Conservation (phyloP, 2,329 filamentous ascomycete genomes). For the Phaeosphaeria sp. region DNA sequence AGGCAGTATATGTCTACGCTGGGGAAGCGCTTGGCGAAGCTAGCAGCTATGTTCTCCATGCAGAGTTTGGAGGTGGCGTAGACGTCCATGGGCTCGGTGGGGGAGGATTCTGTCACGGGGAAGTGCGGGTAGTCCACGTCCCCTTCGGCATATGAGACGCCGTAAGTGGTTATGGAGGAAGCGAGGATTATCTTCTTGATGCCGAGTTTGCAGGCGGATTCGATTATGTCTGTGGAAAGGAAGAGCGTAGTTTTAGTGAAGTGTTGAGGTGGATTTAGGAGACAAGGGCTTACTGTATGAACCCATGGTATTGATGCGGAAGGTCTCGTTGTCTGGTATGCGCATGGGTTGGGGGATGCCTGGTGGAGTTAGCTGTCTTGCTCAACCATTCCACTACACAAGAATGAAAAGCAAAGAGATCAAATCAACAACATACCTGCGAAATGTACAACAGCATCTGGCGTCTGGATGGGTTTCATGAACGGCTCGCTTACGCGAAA, state of each 20-base stretch:
- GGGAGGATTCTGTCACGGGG: constrained; percentile 64
- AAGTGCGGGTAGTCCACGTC: constrained; percentile 63
- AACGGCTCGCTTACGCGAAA: constrained; percentile 57
- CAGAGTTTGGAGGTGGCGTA: constrained; percentile 67
- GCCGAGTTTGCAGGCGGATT: constrained; percentile 66
- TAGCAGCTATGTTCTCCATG: constrained; percentile 62
- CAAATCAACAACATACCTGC: constrained; percentile 54
- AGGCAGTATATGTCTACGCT: constrained; percentile 65
- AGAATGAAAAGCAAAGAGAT: no score
- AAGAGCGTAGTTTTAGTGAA: neutral
- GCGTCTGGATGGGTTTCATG: constrained; percentile 45
- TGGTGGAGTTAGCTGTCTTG: constrained; percentile 5
- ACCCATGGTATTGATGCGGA: constrained; percentile 48
- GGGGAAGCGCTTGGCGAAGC: constrained; percentile 61
- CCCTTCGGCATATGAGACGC: constrained; percentile 64
- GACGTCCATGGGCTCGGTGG: constrained; percentile 64
- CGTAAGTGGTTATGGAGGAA: constrained; percentile 64
- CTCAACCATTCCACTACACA: neutral
- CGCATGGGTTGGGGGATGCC: constrained; percentile 63
- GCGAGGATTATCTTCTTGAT: constrained; percentile 68
- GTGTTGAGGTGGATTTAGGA: neutral
- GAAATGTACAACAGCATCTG: constrained; percentile 68
- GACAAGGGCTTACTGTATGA: constrained; percentile 51
- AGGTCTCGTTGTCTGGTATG: constrained; percentile 66
- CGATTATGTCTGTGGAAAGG: constrained; percentile 56